phyloP scores from a whole-genome alignment of 2,329 filamentous ascomycete genomes.

The Rachicladosporium sp. region DNA sequence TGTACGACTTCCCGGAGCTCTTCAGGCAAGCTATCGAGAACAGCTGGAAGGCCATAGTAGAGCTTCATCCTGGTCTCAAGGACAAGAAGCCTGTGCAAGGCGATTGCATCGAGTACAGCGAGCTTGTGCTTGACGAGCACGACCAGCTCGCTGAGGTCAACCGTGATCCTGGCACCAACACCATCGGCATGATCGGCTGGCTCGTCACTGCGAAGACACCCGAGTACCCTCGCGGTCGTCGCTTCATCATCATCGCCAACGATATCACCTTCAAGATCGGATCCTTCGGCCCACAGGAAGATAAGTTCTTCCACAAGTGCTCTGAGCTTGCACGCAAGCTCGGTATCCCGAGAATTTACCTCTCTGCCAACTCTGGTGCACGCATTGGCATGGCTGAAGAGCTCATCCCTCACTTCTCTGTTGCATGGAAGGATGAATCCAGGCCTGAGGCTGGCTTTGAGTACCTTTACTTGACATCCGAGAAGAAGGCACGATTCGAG shows the following conservation, averaged over 20 bases:
- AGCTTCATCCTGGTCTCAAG: constrained; percentile 59
- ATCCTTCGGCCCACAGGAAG: constrained; percentile 90
- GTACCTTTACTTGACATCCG: constrained; percentile 85
- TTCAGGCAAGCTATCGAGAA: constrained; percentile 98
- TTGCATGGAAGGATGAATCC: constrained; percentile 79
- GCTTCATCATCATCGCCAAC: constrained; percentile 95
- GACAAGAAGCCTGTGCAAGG: constrained; percentile 74
- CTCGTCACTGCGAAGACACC: constrained; percentile 87
- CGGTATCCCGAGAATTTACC: constrained; percentile 91
- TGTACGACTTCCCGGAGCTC: constrained; percentile 98
- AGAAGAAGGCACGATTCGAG: constrained; percentile 76
- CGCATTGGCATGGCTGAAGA: constrained; percentile 94
- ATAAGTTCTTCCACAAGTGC: constrained; percentile 98
- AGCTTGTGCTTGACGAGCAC: constrained; percentile 87
- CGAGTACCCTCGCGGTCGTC: constrained; percentile 83
- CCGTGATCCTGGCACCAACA: constrained; percentile 89
- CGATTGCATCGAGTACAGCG: constrained; percentile 86
- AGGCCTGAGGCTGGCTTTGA: constrained; percentile 87
- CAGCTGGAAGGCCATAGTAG: constrained; percentile 68
- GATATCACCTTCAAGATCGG: constrained; percentile 99
- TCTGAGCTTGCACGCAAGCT: constrained; percentile 89
- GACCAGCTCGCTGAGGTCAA: constrained; percentile 88
- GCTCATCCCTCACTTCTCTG: constrained; percentile 91
- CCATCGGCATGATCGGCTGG: constrained; percentile 97
- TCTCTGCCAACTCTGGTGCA: constrained; percentile 97